phyloP scores from a whole-genome alignment of 805 yeast genomes.

The Zygotorulaspora chibaensis region DNA sequence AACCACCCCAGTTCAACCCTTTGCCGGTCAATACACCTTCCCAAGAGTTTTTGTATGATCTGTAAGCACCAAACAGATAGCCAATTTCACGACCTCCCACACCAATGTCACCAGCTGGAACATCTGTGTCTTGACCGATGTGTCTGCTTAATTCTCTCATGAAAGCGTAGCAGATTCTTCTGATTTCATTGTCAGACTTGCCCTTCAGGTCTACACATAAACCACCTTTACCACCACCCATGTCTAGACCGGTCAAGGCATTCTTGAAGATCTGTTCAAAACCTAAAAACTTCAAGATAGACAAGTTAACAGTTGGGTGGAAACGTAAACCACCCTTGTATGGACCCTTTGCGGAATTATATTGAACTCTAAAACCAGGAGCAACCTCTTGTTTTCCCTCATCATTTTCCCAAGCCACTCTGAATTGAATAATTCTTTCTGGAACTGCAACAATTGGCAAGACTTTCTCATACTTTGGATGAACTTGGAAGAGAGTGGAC shows the following conservation, averaged over 20 bases:
- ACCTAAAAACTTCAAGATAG: conserved; percentile 93
- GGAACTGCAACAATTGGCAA: conserved; percentile 90
- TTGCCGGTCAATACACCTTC: conserved; percentile 98
- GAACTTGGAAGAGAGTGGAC: conserved; percentile 82
- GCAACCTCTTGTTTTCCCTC: conserved; percentile 86
- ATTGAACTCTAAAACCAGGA: conserved; percentile 97
- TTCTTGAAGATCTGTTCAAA: conserved; percentile 98
- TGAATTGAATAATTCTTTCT: conserved; percentile 93
- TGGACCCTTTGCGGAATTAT: conserved; percentile 97
- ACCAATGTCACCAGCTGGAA: conserved; percentile 99
- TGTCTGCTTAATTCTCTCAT: conserved; percentile 94
- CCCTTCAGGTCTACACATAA: conserved; percentile 97
- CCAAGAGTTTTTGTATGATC: conserved; percentile 83
- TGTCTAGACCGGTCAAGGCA: conserved; percentile 92
- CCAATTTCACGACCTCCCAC: conserved; percentile 95
- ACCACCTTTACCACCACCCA: conserved; percentile 99
- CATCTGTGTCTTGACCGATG: conserved; percentile 96
- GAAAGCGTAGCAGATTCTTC: conserved; percentile 94
- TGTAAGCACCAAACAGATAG: conserved; percentile 95
- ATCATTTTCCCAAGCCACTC: conserved; percentile 98
- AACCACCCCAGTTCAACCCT: conserved; percentile 98
- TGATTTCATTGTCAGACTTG: conserved; percentile 85
- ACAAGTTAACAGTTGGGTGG: conserved; percentile 95
- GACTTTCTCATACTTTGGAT: conserved; percentile 86
- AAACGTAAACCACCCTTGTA: conserved; percentile 98